Evolutionary conservation across 257 asterid genomes (phyloP), one percentile per base, ranked within the genome.

Genomic region (Thymus mandschuricus): DNA sequence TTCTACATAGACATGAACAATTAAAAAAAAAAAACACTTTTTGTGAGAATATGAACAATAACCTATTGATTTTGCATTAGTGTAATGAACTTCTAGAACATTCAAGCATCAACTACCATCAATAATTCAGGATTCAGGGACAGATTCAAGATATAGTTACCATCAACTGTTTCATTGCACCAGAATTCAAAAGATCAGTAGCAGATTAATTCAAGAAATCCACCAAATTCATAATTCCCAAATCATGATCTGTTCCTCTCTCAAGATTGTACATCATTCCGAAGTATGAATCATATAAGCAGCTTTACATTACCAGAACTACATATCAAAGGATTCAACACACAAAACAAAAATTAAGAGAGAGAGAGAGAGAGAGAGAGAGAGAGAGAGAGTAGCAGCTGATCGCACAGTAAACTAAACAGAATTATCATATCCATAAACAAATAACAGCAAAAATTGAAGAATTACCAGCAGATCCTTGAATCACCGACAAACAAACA

Each of bases 381-480:
- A 21, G 21, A 21, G 21, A 21, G 21, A 21, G 21, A 21, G 21
- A 66, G 50, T 21, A 48, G 71, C 44, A 48, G 30, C 54, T 67
- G 50, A 62, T 40, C 46, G 28, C 8, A 15, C 30, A 34, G 62
- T 10, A 68, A 69, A 13, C 57, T 28, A 46, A 21, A 67, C 62
- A 66, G 61, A 59, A 46, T 11, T 40, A 21, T 29, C 54, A 62
- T 21, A 78, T 64, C 73, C 27, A 1, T 3, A 35, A 35, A 35
- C 3, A 35, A 71, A 67, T 44, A 75, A 56, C 8, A 73, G 61
- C 8, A 44, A 51, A 8, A 35, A 60, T 21, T 12, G 69, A 74
- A 66, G 11, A 76, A 65, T 79, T 81, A 90, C 97, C 96, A 74
- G 92, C 81, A 87, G 88, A 85, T 84, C 82, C 94, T 72, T 75